Evolutionary conservation across 768 basidiomycete genomes (phyloP).

Genomic region (Mycena venus): DNA sequence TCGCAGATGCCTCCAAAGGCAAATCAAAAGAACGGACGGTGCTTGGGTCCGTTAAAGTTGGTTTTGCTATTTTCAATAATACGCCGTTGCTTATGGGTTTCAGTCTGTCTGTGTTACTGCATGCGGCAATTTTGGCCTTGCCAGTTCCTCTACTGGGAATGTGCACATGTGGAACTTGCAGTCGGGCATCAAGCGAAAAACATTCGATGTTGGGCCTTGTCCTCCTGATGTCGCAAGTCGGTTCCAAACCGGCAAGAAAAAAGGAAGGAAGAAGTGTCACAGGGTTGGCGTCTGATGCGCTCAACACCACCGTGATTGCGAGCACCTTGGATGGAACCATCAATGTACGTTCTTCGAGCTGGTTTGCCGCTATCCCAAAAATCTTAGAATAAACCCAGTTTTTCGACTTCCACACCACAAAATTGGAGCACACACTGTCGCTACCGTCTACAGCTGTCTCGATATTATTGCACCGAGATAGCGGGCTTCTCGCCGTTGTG

Average conservation of each 20-base stretch:
- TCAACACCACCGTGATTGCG: constrained; percentile 87
- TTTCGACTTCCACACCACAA: constrained; percentile 94
- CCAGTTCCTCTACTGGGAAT: constrained; percentile 82
- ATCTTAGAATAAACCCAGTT: constrained; percentile 67
- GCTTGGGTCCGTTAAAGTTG: constrained; percentile 81
- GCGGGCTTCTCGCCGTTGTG: constrained; percentile 82
- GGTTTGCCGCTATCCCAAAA: not conserved
- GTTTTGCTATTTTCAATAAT: not conserved
- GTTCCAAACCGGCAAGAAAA: constrained; percentile 54
- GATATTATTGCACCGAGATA: constrained; percentile 85
- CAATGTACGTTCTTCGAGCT: constrained; percentile 70
- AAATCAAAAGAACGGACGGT: constrained; percentile 59
- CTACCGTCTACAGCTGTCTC: constrained; percentile 80
- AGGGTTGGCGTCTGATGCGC: constrained; percentile 86
- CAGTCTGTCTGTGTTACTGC: constrained; percentile 91
- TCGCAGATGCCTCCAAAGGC: constrained; percentile 62
- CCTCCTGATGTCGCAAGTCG: constrained; percentile 67
- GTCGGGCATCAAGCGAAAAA: constrained; percentile 87
- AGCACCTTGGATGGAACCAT: constrained; percentile 91
- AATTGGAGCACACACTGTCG: constrained; percentile 74
- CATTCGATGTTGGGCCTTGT: constrained; percentile 76
- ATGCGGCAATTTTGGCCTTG: constrained; percentile 96
- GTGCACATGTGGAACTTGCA: constrained; percentile 98
- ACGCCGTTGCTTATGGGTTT: constrained; percentile 5
- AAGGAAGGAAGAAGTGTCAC: constrained; percentile 72